These are phyloP conservation scores for Chrysoporthe austroafricana DNA, from an alignment of 2,329 filamentous ascomycete species.

Conservation along the genomic window DNA sequence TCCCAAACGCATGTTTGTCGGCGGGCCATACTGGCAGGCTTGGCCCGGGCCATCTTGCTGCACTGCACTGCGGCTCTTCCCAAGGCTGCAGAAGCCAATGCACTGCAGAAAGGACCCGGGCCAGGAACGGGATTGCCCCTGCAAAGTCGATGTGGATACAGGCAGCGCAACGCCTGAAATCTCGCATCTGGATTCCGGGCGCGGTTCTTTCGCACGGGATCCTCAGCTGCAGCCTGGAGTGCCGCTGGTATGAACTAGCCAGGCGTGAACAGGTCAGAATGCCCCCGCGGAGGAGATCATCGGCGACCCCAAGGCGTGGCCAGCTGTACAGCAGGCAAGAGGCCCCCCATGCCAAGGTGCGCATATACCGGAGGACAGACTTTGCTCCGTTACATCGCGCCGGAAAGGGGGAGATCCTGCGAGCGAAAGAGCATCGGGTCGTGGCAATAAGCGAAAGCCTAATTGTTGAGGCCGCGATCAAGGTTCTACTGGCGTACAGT, in stretches of 20 bases:
- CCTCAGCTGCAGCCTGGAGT: not conserved
- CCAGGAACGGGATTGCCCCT: conserved; percentile 16
- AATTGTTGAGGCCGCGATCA: conserved; percentile 3
- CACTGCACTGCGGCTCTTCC: conserved; percentile 24
- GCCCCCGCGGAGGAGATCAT: not conserved
- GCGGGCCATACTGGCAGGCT: conserved; percentile 8
- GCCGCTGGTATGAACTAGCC: conserved; percentile 1
- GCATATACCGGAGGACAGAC: not conserved
- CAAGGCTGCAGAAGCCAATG: conserved; percentile 27
- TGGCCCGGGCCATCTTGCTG: conserved; percentile 24
- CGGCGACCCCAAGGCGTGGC: not conserved
- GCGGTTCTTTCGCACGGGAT: not conserved
- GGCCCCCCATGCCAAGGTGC: not conserved
- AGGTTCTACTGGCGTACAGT: not conserved
- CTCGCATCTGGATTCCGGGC: conserved; percentile 20
- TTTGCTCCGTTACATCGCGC: conserved; percentile 16
- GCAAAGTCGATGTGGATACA: conserved; percentile 13
- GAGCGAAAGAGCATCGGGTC: not conserved
- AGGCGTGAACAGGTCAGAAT: not conserved
- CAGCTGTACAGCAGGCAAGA: not conserved
- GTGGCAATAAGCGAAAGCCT: conserved; percentile 19
- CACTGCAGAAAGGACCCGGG: conserved; percentile 23
- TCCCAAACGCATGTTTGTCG: conserved; percentile 19
- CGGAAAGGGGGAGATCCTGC: conserved; percentile 9
- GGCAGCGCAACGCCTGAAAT: conserved; percentile 20